Evolutionary conservation across 176 grass and related monocot genomes (phyloP).

Genomic region (Luzula sylvatica): DNA sequence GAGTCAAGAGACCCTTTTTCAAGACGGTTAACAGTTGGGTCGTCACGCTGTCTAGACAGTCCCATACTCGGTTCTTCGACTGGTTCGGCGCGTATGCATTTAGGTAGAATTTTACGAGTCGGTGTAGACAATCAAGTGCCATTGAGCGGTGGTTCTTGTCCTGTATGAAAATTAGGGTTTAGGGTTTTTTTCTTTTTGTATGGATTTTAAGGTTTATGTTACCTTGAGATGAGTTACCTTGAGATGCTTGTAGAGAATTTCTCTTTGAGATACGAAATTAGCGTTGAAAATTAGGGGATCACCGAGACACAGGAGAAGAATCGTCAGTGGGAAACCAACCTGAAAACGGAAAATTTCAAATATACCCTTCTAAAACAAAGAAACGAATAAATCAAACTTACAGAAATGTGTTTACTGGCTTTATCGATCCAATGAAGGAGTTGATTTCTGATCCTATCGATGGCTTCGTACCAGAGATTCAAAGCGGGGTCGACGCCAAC

Average conservation of each 20-base stretch:
- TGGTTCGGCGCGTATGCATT: constrained; percentile 84
- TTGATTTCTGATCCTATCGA: constrained; percentile 73
- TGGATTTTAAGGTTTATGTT: no score
- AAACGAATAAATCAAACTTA: constrained; percentile 43
- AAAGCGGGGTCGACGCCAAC: constrained; percentile 74
- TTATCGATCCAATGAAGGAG: constrained; percentile 97
- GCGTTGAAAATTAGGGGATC: constrained; percentile 70
- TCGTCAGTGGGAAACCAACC: constrained; percentile 93
- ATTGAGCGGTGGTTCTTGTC: constrained; percentile 98
- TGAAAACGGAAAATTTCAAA: constrained; percentile 20
- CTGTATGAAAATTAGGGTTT: constrained; percentile 33
- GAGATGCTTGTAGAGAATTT: constrained; percentile 92
- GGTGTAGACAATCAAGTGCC: constrained; percentile 95
- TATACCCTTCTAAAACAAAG: neutral
- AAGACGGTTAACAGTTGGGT: constrained; percentile 77
- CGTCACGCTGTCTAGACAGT: constrained; percentile 93
- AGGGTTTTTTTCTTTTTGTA: no score
- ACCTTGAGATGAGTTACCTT: no score
- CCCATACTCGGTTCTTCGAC: constrained; percentile 75
- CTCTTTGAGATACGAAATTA: constrained; percentile 65
- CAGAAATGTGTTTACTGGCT: constrained; percentile 89
- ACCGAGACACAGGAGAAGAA: constrained; percentile 85
- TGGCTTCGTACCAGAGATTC: constrained; percentile 89
- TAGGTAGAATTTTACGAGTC: constrained; percentile 93
- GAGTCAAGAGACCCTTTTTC: constrained; percentile 86